These are phyloP conservation scores for Spinacia oleracea DNA, from an alignment of 179 eudicot species.

Conservation along the genomic window DNA sequence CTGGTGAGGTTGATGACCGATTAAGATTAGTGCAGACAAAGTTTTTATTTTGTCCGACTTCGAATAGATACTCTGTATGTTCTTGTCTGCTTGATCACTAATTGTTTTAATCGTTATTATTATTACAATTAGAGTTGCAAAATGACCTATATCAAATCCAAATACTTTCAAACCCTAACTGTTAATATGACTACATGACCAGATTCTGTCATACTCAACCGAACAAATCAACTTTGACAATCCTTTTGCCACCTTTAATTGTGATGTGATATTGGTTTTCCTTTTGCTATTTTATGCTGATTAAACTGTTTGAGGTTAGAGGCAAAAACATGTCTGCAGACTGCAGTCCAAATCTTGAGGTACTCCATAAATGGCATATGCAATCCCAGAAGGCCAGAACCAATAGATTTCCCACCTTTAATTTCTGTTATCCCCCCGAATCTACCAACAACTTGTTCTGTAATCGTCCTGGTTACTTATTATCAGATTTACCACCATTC, in stretches of 20 bases:
- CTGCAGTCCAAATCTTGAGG: background rate
- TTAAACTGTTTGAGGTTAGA: background rate
- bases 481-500: background rate
- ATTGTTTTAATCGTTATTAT: background rate
- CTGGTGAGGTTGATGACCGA: background rate
- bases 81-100: background rate
- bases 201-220: too few relatives aligned
- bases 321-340: background rate
- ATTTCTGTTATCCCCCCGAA: background rate
- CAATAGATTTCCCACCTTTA: background rate
- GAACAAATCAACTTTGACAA: background rate
- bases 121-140: background rate
- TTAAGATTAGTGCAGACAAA: background rate
- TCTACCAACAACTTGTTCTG: conserved; percentile 13
- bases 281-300: background rate
- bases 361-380: background rate
- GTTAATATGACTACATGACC: too few relatives aligned
- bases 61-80: background rate
- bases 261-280: too few relatives aligned
- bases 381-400: background rate
- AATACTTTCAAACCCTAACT: too few relatives aligned
- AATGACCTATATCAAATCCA: too few relatives aligned
- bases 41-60: background rate
- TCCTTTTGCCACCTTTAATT: background rate
- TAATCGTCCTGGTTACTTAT: background rate